Conservation (phyloP, 495 filamentous ascomycete genomes). For the Hypoxylon fuscum region DNA sequence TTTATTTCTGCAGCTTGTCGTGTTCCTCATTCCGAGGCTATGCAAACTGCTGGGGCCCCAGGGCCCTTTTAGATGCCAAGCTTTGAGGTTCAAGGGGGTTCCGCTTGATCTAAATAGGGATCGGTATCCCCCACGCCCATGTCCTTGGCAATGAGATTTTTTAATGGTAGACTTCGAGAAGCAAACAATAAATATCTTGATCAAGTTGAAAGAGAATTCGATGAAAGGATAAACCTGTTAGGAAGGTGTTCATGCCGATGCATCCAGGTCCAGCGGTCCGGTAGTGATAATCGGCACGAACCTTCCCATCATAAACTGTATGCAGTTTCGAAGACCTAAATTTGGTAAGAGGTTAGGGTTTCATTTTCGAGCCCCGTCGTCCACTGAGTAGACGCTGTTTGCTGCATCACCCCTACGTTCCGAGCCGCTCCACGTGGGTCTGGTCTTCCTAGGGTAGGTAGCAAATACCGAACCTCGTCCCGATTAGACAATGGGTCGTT, state of each 20-base stretch:
- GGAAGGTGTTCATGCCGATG: background rate
- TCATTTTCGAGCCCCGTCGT: no score
- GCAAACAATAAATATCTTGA: no score
- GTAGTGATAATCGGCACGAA: constrained; percentile 4
- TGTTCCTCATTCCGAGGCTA: no score
- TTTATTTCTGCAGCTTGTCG: no score
- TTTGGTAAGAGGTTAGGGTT: no score
- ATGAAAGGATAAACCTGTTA: no score
- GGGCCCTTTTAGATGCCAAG: constrained; percentile 19
- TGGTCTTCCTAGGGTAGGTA: no score
- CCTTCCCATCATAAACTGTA: background rate
- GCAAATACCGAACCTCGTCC: background rate
- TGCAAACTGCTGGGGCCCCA: no score
- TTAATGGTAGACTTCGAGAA: constrained; percentile 1
- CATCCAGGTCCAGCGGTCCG: background rate
- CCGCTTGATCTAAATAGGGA: constrained; percentile 2
- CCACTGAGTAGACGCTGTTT: no score
- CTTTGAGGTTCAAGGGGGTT: constrained; percentile 11
- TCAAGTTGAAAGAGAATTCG: no score
- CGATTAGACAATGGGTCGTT: background rate
- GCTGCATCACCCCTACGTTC: background rate
- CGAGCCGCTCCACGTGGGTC: constrained; percentile 6
- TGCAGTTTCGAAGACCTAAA: no score
- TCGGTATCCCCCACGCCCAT: background rate
- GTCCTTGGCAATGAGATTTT: constrained; percentile 3